These are phyloP conservation scores for Mollisiaceae sp. DNA, from an alignment of 2,329 filamentous ascomycete species.

Conservation along the genomic window DNA sequence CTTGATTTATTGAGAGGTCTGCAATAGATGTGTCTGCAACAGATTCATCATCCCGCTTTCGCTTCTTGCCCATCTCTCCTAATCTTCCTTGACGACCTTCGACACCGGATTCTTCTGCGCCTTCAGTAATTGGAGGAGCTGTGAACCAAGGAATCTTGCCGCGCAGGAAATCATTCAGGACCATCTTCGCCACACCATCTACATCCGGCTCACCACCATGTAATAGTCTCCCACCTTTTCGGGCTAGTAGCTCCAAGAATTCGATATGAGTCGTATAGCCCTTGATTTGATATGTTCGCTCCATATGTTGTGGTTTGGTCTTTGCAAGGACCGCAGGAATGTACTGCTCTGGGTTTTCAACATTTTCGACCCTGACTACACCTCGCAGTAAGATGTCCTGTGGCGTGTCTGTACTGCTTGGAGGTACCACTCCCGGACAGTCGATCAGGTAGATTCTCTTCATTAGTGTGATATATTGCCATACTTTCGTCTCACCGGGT, in stretches of 20 bases:
- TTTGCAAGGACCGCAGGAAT: constrained; percentile 80
- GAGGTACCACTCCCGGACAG: constrained; percentile 94
- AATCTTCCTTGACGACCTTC: constrained; percentile 77
- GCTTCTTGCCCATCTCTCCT: constrained; percentile 87
- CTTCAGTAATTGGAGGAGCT: constrained; percentile 68
- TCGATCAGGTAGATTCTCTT: constrained; percentile 95
- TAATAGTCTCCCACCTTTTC: constrained; percentile 84
- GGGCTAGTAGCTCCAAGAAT: constrained; percentile 84
- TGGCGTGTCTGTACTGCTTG: constrained; percentile 80
- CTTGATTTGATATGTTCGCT: constrained; percentile 89
- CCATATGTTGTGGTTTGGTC: constrained; percentile 86
- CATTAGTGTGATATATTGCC: constrained; percentile 97
- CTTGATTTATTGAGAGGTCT: constrained; percentile 33
- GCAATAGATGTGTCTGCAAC: constrained; percentile 48
- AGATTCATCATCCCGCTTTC: constrained; percentile 64
- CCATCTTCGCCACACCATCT: constrained; percentile 95
- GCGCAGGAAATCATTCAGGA: constrained; percentile 93
- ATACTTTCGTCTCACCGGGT: constrained; percentile 95
- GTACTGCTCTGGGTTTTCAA: constrained; percentile 95
- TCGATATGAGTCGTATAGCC: constrained; percentile 78
- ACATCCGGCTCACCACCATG: constrained; percentile 95
- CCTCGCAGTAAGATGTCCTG: constrained; percentile 89
- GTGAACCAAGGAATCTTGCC: constrained; percentile 98
- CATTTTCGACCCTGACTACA: constrained; percentile 93
- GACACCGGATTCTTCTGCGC: constrained; percentile 55